Conservation (phyloP, 345 rosid species). For the Kandelia obovata region DNA sequence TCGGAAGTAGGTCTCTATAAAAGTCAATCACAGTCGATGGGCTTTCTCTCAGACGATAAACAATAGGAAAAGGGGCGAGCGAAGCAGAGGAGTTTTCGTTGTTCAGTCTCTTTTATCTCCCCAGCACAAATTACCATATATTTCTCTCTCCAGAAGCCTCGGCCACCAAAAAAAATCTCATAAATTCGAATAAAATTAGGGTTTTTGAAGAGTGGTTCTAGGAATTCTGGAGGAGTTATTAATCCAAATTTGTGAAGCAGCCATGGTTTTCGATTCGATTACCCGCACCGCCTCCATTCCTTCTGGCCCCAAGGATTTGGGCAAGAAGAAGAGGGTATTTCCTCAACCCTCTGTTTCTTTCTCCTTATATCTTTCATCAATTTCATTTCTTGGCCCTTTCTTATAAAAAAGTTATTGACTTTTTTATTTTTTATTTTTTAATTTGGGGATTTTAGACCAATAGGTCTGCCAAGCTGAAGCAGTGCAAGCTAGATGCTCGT, state of each 20-base stretch:
- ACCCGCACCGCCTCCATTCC: constrained; percentile 41
- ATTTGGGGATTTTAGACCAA: constrained; percentile 47
- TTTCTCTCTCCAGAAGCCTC: constrained; percentile 22
- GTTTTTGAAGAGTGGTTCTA: background rate
- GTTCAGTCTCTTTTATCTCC: constrained; percentile 42
- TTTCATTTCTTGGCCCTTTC: background rate
- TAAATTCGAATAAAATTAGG: background rate
- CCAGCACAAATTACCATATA: background rate
- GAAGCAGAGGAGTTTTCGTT: constrained; percentile 75
- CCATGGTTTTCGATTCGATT: constrained; percentile 72
- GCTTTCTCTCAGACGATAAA: background rate
- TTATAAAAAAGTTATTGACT: background rate
- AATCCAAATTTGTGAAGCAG: background rate
- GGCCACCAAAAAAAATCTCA: background rate
- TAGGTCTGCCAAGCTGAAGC: constrained; percentile 90
- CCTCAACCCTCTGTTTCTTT: background rate
- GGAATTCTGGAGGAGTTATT: background rate
- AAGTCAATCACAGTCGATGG: background rate
- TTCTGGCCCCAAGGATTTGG: constrained; percentile 53
- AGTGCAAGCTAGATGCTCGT: constrained; percentile 87
- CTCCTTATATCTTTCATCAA: background rate
- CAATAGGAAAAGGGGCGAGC: constrained; percentile 22
- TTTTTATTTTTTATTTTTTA: background rate
- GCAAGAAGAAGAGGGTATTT: constrained; percentile 74
- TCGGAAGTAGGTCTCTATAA: background rate